These are phyloP conservation scores for Phaeoacremonium minimum DNA, from an alignment of 2,329 filamentous ascomycete species.

Conservation along the genomic window DNA sequence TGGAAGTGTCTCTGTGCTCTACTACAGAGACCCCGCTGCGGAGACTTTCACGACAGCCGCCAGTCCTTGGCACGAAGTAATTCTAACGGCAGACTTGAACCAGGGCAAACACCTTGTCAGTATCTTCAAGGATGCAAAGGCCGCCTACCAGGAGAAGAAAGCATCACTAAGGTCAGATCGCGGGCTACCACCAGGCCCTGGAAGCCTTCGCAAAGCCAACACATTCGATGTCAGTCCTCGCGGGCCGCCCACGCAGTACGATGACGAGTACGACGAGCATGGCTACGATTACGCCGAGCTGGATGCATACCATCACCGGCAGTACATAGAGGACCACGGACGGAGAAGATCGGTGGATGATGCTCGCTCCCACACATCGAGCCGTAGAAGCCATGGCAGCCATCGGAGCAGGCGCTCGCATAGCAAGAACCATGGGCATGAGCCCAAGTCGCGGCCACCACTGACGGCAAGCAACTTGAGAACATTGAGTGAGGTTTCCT, in stretches of 20 bases:
- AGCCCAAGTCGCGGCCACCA: constrained; percentile 28
- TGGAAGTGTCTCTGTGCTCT: neutral
- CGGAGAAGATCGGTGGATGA: constrained; percentile 20
- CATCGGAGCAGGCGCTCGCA: constrained; percentile 31
- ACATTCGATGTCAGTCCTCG: constrained; percentile 38
- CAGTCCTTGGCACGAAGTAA: neutral
- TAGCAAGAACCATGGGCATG: constrained; percentile 22
- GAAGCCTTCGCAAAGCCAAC: constrained; percentile 52
- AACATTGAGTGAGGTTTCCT: constrained; percentile 48
- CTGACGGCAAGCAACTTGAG: constrained; percentile 51
- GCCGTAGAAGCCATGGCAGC: constrained; percentile 34
- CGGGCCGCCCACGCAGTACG: constrained; percentile 21
- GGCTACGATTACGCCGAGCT: constrained; percentile 17
- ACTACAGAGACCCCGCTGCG: neutral
- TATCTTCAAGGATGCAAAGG: constrained; percentile 89
- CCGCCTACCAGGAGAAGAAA: constrained; percentile 84
- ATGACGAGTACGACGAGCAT: constrained; percentile 12
- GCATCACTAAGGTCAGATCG: constrained; percentile 69
- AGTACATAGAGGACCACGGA: constrained; percentile 19
- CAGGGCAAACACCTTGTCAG: constrained; percentile 86
- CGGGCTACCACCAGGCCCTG: constrained; percentile 11
- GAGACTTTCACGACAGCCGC: neutral
- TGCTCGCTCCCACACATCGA: constrained; percentile 20
- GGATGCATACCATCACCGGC: constrained; percentile 5
- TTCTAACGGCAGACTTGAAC: neutral